Conservation (phyloP, 108 stramenopile species). For the Stephanodiscus minutulus region DNA sequence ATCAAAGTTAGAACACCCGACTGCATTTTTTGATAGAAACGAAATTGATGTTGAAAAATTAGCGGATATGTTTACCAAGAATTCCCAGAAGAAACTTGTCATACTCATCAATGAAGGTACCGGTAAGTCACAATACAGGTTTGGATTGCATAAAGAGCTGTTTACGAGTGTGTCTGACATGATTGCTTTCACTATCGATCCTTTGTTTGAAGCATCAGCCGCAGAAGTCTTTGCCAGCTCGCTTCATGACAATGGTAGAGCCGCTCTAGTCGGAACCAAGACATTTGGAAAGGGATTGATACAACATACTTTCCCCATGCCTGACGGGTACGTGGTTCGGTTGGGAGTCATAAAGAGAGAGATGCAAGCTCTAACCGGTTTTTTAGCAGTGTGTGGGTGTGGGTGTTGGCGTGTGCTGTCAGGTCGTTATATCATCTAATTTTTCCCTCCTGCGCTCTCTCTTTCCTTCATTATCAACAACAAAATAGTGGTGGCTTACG, state of each 20-base stretch:
- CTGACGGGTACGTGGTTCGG: too few relatives aligned
- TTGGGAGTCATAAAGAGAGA: too few relatives aligned
- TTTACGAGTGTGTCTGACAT: slow-evolving; percentile 1
- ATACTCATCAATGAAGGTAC: slow-evolving; percentile 87
- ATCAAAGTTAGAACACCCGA: neutral
- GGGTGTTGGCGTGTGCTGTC: too few relatives aligned
- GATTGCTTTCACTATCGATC: neutral
- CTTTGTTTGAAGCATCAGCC: slow-evolving; percentile 52
- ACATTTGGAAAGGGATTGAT: slow-evolving; percentile 82
- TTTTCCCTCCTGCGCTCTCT: too few relatives aligned
- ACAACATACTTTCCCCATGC: slow-evolving; percentile 90
- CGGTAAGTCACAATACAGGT: slow-evolving; percentile 14
- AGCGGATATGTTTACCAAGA: slow-evolving; percentile 17
- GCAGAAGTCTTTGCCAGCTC: slow-evolving; percentile 84
- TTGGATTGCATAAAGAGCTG: neutral
- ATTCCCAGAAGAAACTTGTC: slow-evolving; percentile 68
- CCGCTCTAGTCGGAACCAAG: slow-evolving; percentile 71
- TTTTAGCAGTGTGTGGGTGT: too few relatives aligned
- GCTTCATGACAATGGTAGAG: slow-evolving; percentile 79
- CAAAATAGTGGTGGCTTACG: slow-evolving; percentile 82
- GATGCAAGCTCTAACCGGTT: too few relatives aligned
- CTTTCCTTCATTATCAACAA: too few relatives aligned
- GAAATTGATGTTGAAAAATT: slow-evolving; percentile 34
- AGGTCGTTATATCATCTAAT: too few relatives aligned
- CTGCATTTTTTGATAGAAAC: slow-evolving; percentile 1